phyloP scores from a whole-genome alignment of 177 flowering plant species.

The Vitis hybrid region DNA sequence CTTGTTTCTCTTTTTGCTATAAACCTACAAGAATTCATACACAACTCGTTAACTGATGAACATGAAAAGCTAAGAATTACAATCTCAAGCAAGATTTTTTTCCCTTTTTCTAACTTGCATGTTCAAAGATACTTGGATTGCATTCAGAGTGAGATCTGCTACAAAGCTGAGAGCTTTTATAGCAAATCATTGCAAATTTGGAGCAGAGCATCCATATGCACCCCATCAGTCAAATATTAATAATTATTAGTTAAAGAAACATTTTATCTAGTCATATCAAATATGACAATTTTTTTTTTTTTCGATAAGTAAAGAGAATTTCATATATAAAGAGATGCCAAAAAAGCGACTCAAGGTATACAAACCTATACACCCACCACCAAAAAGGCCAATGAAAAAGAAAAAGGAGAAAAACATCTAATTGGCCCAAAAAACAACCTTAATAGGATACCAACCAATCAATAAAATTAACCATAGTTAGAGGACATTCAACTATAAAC shows the following conservation, averaged over 20 bases:
- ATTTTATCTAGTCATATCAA: not conserved
- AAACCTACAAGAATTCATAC: not conserved
- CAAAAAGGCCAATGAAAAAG: no score
- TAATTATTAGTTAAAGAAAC: not conserved
- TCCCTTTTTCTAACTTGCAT: not conserved
- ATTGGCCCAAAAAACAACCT: no score
- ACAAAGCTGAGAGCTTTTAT: not conserved
- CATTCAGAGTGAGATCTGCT: not conserved
- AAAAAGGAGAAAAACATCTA: no score
- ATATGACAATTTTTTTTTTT: no score
- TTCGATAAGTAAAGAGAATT: no score
- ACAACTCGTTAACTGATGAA: not conserved
- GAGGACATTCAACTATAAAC: no score
- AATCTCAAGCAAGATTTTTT: not conserved
- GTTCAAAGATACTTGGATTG: not conserved
- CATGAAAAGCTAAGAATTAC: not conserved
- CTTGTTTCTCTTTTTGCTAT: not conserved
- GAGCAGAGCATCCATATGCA: not conserved
- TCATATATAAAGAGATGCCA: no score
- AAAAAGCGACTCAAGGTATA: no score
- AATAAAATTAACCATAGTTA: no score
- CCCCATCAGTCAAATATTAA: not conserved
- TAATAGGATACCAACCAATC: no score
- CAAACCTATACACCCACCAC: no score
- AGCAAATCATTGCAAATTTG: slow-evolving; percentile 1